phyloP scores from a whole-genome alignment of 352 stramenopile species.

The Stephanocyclus meneghinianus region DNA sequence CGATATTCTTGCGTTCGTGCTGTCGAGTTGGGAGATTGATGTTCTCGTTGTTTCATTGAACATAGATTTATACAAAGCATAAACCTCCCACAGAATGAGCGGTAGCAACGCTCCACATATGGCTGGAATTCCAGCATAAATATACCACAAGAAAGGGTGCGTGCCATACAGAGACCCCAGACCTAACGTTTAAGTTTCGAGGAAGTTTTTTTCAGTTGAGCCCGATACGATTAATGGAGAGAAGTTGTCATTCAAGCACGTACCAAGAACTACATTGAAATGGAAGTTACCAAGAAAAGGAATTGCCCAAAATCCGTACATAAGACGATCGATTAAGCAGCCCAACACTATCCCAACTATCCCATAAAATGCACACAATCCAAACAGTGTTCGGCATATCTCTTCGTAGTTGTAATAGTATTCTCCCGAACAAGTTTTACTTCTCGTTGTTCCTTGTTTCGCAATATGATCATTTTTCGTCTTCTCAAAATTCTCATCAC shows the following conservation, averaged over 20 bases:
- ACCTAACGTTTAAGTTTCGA: constrained; percentile 13
- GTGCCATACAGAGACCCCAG: constrained; percentile 76
- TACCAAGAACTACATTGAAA: constrained; percentile 81
- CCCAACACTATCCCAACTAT: constrained; percentile 57
- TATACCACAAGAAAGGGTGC: constrained; percentile 80
- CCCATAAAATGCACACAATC: constrained; percentile 62
- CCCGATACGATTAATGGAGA: neutral
- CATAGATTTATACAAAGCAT: neutral
- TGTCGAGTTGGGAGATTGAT: neutral
- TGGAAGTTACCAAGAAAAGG: constrained; percentile 80
- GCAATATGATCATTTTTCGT: neutral
- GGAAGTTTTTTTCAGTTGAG: neutral
- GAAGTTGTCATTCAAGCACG: neutral
- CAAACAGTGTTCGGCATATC: constrained; percentile 47
- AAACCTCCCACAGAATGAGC: constrained; percentile 58
- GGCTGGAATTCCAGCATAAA: constrained; percentile 69
- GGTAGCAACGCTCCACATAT: constrained; percentile 68
- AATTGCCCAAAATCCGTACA: constrained; percentile 81
- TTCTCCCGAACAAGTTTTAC: neutral
- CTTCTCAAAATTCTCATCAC: neutral
- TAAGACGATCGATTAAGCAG: constrained; percentile 67
- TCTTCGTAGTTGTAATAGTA: constrained; percentile 14
- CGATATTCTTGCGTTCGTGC: constrained; percentile 22
- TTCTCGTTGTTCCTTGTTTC: constrained; percentile 7
- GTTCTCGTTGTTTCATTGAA: too few relatives aligned